Percentiles rank a stretch among this genome's conserved stretches.
Evolutionary conservation across 1,139 yeast genomes (phyloP).

Genomic region (Geotrichum macrosporum): DNA sequence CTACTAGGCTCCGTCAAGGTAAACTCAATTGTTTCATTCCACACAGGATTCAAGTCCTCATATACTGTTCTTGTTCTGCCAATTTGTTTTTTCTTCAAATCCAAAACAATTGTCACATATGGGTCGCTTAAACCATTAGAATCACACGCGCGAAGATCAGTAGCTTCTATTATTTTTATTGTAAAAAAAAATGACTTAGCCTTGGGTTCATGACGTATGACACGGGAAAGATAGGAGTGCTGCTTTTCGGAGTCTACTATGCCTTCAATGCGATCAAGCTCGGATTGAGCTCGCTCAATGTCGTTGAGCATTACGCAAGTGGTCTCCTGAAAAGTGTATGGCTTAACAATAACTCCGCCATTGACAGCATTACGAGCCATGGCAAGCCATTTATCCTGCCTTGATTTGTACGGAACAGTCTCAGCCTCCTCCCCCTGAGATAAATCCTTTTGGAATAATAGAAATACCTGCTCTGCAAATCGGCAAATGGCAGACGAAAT

Average conservation of each 20-base stretch:
- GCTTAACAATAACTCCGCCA: conserved; percentile 43
- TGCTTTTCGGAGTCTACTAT: conserved; percentile 58
- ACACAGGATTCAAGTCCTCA: conserved; percentile 65
- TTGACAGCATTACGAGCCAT: conserved; percentile 45
- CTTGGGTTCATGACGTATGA: conserved; percentile 34
- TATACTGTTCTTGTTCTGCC: conserved; percentile 68
- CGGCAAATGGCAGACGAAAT: conserved; percentile 57
- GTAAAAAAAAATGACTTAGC: conserved; percentile 57
- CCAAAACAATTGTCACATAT: conserved; percentile 65
- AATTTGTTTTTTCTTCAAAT: conserved; percentile 51
- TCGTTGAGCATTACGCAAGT: conserved; percentile 78
- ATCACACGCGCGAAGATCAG: conserved; percentile 55
- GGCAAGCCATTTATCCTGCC: conserved; percentile 41
- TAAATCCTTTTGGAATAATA: conserved; percentile 47
- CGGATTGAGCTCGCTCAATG: conserved; percentile 56
- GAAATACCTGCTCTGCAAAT: conserved; percentile 50
- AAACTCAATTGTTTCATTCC: conserved; percentile 79
- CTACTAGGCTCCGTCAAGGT: conserved; percentile 38
- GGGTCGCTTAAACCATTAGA: conserved; percentile 57
- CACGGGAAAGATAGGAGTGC: conserved; percentile 44
- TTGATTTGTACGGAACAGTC: conserved; percentile 30
- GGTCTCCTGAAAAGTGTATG: conserved; percentile 57
- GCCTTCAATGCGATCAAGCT: conserved; percentile 58
- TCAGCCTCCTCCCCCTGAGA: conserved; percentile 34
- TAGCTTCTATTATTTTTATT: conserved; percentile 63